Conservation (phyloP, 441 rosid genomes). For the Populus hybrid region DNA sequence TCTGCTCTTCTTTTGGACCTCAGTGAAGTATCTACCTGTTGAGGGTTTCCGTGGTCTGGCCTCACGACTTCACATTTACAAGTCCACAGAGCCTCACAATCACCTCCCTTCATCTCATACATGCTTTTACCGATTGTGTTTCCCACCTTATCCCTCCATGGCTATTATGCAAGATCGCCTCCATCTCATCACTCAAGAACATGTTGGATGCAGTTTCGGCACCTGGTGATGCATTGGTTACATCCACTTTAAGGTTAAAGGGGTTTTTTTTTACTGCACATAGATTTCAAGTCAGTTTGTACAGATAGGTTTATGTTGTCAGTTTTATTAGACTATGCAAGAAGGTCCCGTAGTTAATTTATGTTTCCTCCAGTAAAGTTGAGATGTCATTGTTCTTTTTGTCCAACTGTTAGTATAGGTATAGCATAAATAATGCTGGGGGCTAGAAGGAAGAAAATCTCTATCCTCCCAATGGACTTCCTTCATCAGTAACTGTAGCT, state of each 20-base stretch:
- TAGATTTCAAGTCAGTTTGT: conserved; percentile 48
- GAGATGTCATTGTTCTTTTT: conserved; percentile 33
- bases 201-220: conserved; percentile 90
- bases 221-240: conserved; percentile 46
- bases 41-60: conserved; percentile 91
- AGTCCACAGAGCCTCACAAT: conserved; percentile 45
- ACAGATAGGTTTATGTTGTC: conserved; percentile 45
- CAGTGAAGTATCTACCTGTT: conserved; percentile 77
- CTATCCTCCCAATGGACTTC: conserved; percentile 26
- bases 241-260: conserved; percentile 10
- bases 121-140: conserved; percentile 82
- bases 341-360: conserved; percentile 22
- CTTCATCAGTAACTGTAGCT: conserved; percentile 21
- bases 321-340: conserved; percentile 24
- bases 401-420: conserved; percentile 32
- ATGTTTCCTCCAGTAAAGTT: conserved; percentile 22
- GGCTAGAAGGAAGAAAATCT: conserved; percentile 21
- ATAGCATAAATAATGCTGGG: conserved; percentile 30
- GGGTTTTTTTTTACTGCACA: conserved; percentile 41
- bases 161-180: conserved; percentile 64
- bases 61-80: conserved; percentile 64
- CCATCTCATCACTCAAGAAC: conserved; percentile 69
- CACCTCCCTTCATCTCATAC: conserved; percentile 90
- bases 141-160: conserved; percentile 65
- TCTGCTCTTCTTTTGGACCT: conserved; percentile 98